A percentile compares a stretch with the other conserved stretches of the same genome.
These are phyloP conservation scores for Globisporangium mamillatum DNA, from an alignment of 352 stramenopile species.

Conservation along the genomic window DNA sequence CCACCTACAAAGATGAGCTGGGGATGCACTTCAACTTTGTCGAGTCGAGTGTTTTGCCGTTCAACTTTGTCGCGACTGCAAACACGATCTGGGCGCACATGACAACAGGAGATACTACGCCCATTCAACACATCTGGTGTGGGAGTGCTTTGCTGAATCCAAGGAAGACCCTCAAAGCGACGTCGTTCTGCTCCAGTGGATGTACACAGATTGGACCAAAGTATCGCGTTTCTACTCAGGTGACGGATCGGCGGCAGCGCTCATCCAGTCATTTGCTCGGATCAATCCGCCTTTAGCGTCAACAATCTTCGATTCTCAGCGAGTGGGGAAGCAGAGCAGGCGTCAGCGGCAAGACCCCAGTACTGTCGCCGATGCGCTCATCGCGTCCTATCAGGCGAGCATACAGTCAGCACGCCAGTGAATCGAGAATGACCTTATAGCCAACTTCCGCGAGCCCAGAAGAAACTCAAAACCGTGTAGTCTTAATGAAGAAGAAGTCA, in stretches of 20 bases:
- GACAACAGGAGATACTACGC: conserved; percentile 24
- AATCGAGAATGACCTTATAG: conserved; percentile 31
- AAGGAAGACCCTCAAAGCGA: background rate
- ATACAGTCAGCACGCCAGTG: conserved; percentile 29
- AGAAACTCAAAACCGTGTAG: no score
- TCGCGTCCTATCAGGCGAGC: conserved; percentile 30
- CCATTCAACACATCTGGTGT: conserved; percentile 21
- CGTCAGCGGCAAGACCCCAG: conserved; percentile 26
- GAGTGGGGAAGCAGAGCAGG: background rate
- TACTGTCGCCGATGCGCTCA: conserved; percentile 27
- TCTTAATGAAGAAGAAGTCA: no score
- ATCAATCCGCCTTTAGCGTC: conserved; percentile 17
- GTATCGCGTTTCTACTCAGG: background rate
- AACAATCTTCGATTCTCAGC: conserved; percentile 5
- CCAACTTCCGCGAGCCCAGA: no score
- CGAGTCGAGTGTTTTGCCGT: conserved; percentile 27
- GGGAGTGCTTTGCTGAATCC: background rate
- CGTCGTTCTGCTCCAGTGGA: background rate
- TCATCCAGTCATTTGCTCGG: conserved; percentile 22
- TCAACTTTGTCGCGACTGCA: conserved; percentile 26
- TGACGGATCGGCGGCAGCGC: background rate
- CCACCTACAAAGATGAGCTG: conserved; percentile 31
- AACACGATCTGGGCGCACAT: conserved; percentile 26
- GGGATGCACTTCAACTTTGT: background rate
- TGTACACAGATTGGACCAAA: background rate